phyloP scores from a whole-genome alignment of 306 rosid species.

The Cucurbita argyrosperma region DNA sequence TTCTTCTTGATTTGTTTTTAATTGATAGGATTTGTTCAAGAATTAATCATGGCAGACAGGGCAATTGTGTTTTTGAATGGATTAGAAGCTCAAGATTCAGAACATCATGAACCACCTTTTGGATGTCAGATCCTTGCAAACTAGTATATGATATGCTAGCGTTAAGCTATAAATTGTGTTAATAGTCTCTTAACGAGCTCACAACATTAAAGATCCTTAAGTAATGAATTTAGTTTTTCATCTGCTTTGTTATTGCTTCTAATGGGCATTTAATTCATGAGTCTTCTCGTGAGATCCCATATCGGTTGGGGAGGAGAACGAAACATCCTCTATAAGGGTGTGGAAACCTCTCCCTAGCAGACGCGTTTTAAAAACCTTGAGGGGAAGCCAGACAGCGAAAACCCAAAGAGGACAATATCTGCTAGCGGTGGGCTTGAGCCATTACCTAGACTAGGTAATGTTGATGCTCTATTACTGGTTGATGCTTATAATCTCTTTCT shows the following conservation, averaged over 20 bases:
- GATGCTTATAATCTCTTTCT: conserved; percentile 5
- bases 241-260: background rate
- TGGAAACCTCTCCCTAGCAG: too few relatives aligned
- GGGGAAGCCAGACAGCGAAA: too few relatives aligned
- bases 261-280: background rate
- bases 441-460: background rate
- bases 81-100: background rate
- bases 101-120: background rate
- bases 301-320: too few relatives aligned
- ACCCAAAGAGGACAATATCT: too few relatives aligned
- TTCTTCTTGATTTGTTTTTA: background rate
- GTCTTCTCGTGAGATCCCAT: background rate
- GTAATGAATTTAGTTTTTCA: background rate
- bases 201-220: background rate
- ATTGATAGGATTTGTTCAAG: background rate
- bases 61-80: too few relatives aligned
- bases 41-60: too few relatives aligned
- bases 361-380: too few relatives aligned
- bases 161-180: background rate
- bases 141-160: background rate
- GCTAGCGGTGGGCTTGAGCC: too few relatives aligned
- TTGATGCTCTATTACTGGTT: background rate
- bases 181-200: background rate
- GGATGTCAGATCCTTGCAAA: background rate
- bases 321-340: too few relatives aligned